Evolutionary conservation across 1,284 basidiomycete species (phyloP), one percentile per base, ranked within the genome.

Genomic region (Coniferiporia weirii): DNA sequence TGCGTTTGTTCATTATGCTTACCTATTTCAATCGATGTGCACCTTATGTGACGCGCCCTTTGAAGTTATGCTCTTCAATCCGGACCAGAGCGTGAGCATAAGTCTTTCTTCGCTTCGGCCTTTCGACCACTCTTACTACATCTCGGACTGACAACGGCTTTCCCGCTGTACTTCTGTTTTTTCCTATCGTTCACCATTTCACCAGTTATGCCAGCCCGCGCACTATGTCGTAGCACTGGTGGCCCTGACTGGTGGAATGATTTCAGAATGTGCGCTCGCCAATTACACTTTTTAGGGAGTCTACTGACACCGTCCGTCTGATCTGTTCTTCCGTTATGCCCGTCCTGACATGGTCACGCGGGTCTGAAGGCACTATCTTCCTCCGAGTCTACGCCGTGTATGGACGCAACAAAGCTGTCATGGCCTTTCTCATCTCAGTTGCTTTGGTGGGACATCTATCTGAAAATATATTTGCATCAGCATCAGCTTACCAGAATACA

Each of bases 311-410:
- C 27, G 27, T 27, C 27, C 27, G 27, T n/a, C 10, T n/a, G 27
- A 17, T 4, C 13, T 17, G 15, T 12, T 9, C 7, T 45, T 4
- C 8, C 46, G 17, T 19, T 38, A 32, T 32, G 4, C n/a, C 17
- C 22, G 19, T 7, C 44, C 19, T 45, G 17, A 4, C 22, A 3
- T 5, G 13, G 4, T 44, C 3, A 57, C 19, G n/a, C 9, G 19
- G 34, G 3, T 45, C 15, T 43, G 8, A 17, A 57, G 56, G 48
- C 19, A 57, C 56, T 15, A 22, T 57, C 8, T 52, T 57, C n/a
- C 38, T 57, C 6, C 27, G 56, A 17, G 49, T 47, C 13, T 57
- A 27, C 43, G 56, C 50, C 0, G 35, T 52, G 5, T 57, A 50
- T 20, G 36, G n/a, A n/a, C 36, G 56, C 38, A 52, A 52, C 36